Percentiles rank a stretch among this genome's conserved stretches.
Evolutionary conservation across 306 rosid species (phyloP).

Genomic region (Quercus engelmannii): DNA sequence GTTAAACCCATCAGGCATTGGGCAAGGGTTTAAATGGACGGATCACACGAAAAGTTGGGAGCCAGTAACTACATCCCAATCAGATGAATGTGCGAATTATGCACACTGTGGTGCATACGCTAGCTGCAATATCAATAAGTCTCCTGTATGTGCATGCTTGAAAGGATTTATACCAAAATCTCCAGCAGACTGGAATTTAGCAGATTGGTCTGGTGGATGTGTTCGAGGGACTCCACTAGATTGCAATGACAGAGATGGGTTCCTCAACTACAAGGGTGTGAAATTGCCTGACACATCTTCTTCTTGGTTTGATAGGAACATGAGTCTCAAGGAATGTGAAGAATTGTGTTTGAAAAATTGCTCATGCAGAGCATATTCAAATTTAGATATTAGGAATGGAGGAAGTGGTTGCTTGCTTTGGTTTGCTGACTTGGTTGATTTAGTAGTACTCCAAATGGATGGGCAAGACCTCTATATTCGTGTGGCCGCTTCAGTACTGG

Average conservation of each 20-base stretch:
- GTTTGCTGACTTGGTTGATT: background rate
- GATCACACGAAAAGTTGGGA: too few relatives aligned
- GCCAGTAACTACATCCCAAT: too few relatives aligned
- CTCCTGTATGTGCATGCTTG: too few relatives aligned
- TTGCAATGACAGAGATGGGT: conserved; percentile 10
- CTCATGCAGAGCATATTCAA: background rate
- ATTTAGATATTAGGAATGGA: background rate
- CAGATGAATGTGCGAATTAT: too few relatives aligned
- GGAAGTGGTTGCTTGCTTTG: background rate
- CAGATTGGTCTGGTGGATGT: conserved; percentile 10
- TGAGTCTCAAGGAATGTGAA: background rate
- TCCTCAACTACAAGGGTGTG: background rate
- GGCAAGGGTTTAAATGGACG: too few relatives aligned
- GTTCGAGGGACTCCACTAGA: background rate
- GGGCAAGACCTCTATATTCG: background rate
- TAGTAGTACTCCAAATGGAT: background rate
- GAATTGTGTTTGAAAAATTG: background rate
- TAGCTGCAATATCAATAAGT: too few relatives aligned
- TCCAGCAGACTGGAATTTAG: too few relatives aligned
- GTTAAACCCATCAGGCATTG: too few relatives aligned
- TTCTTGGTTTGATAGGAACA: background rate
- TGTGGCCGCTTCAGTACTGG: background rate
- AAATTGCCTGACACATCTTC: background rate
- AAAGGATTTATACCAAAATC: too few relatives aligned
- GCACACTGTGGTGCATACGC: too few relatives aligned